Evolutionary conservation across 2,329 filamentous ascomycete species (phyloP), one percentile per base, ranked within the genome.

Genomic region (Hymenotorrendiella dingleyae): DNA sequence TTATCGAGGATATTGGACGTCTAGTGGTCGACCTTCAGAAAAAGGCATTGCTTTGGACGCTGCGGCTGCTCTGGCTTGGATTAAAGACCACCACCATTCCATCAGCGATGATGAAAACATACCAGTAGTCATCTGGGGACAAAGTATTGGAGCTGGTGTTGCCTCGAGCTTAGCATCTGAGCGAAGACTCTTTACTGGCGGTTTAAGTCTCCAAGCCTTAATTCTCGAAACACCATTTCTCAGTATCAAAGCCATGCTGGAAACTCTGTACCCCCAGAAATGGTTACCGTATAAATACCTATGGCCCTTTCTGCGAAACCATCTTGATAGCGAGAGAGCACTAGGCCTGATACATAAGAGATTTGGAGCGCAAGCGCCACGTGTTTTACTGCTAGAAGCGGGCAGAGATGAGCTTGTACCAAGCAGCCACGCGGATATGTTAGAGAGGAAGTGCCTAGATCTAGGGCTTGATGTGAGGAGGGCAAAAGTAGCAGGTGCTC

Each of bases 281-380:
- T 90, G 85, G 84, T 67, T 90, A 6, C 86, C 86, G 0, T 91
- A 91, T 59, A 74, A 76, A 35, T 80, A 90, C 58, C 69, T 91
- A 0, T 78, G 79, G 70, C 82, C 82, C 0, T 89, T 90, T 56
- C 68, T 90, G 9, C 72, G 83, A 52, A 89, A 74, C 46, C 73
- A 76, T 29, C 63, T 80, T 26, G 72, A 80, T 50, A 78, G 68
- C 49, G 72, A 64, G 65, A 58, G 63, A 40, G 78, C 78, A 47
- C 49, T 80, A 22, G 66, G 61, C 3, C 40, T 58, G 21, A 68
- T 80, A 24, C 61, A 65, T 7, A 49, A 60, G 26, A 53, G 35
- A 4, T 53, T 49, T 41, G 54, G 43, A 19, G 49, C 47, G 1
- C 30, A 41, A 4, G 40, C 33, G 17, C 52, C 50, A 6, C 29